Conservation (phyloP, 306 rosid species). For the Quercus cerris region DNA sequence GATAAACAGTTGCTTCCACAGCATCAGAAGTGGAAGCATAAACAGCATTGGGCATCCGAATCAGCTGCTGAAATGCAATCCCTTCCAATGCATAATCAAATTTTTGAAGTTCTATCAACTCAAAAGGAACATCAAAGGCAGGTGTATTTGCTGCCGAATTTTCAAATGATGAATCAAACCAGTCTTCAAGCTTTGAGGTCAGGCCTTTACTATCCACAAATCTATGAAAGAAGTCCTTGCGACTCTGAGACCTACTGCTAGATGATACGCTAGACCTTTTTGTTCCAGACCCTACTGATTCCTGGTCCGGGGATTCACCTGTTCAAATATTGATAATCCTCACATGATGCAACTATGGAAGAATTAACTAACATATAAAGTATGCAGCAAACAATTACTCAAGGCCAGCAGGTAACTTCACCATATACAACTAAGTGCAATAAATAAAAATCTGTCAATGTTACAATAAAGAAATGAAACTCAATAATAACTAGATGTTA, state of each 20-base stretch:
- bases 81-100: conserved; percentile 98
- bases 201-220: conserved; percentile 64
- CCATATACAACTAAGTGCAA: background rate
- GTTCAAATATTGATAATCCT: conserved; percentile 20
- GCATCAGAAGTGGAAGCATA: conserved; percentile 84
- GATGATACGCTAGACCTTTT: conserved; percentile 85
- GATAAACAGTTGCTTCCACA: conserved; percentile 82
- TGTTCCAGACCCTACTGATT: conserved; percentile 88
- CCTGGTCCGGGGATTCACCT: conserved; percentile 88
- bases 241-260: conserved; percentile 63
- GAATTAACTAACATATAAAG: conserved; percentile 12
- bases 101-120: conserved; percentile 90
- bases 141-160: conserved; percentile 38
- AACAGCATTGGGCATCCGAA: conserved; percentile 86
- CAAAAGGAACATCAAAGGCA: conserved; percentile 87
- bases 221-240: conserved; percentile 76
- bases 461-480: background rate
- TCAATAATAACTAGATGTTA: no score
- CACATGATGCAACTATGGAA: conserved; percentile 4
- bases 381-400: background rate
- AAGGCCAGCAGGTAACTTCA: background rate
- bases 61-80: conserved; percentile 89
- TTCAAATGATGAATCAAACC: conserved; percentile 64
- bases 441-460: background rate
- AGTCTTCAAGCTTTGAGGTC: conserved; percentile 62